Evolutionary conservation across 2,329 filamentous ascomycete species (phyloP).

Genomic region (Juglanconis oblonga): DNA sequence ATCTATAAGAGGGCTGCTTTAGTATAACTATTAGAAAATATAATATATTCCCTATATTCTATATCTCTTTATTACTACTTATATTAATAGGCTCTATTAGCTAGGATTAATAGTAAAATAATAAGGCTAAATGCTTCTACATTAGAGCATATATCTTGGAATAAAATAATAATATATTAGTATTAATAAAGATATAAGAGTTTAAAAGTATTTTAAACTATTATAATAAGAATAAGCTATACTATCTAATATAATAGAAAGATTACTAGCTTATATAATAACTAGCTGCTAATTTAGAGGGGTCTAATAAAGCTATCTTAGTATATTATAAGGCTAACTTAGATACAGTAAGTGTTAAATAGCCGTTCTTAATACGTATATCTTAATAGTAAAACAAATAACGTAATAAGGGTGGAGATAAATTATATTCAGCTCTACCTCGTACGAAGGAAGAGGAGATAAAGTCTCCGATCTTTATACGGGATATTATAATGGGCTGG

Average conservation of each 20-base stretch:
- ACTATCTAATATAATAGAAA: conserved; percentile 22
- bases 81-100: conserved; percentile 15
- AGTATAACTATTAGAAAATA: too few relatives aligned
- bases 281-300: neutral
- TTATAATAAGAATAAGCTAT: conserved; percentile 8
- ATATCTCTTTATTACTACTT: conserved; percentile 21
- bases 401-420: too few relatives aligned
- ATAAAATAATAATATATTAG: conserved; percentile 1
- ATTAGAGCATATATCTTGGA: neutral
- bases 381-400: too few relatives aligned
- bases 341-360: too few relatives aligned
- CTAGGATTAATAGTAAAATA: neutral
- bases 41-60: conserved; percentile 21
- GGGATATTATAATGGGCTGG: too few relatives aligned
- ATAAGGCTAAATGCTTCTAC: neutral
- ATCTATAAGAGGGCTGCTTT: too few relatives aligned
- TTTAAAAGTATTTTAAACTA: conserved; percentile 14
- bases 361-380: too few relatives aligned
- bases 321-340: too few relatives aligned
- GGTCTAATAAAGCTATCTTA: neutral
- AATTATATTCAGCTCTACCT: too few relatives aligned
- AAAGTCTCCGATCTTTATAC: too few relatives aligned
- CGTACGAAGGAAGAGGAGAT: too few relatives aligned
- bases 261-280: conserved; percentile 4
- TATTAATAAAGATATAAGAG: neutral